These are phyloP conservation scores for Trametes gibbosa DNA, from an alignment of 768 basidiomycete species.

Conservation along the genomic window DNA sequence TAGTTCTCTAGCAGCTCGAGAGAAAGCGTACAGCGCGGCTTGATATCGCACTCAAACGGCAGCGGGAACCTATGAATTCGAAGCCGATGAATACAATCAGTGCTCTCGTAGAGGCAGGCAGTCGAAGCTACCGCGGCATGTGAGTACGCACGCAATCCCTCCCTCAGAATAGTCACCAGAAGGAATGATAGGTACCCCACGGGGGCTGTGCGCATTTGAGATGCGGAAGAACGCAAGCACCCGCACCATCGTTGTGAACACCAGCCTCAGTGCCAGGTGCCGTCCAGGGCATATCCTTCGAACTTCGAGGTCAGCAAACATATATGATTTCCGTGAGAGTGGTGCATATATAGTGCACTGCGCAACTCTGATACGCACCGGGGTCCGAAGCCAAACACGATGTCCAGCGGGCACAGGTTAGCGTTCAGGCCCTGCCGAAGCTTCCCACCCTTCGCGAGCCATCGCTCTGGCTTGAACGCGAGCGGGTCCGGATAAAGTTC, in stretches of 20 bases:
- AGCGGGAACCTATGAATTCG: neutral
- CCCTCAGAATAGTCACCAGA: neutral
- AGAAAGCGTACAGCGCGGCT: neutral
- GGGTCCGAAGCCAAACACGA: constrained; percentile 4
- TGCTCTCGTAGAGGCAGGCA: no score
- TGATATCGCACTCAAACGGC: neutral
- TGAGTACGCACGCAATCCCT: neutral
- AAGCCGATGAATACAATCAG: neutral
- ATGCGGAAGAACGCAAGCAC: constrained; percentile 17
- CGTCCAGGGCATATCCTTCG: constrained; percentile 16
- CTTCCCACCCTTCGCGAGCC: constrained; percentile 9
- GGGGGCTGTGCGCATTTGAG: neutral
- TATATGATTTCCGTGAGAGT: no score
- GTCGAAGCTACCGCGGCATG: neutral
- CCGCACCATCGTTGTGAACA: constrained; percentile 12
- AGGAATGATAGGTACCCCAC: constrained; percentile 3
- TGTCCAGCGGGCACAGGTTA: neutral
- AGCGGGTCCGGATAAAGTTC: constrained; percentile 31
- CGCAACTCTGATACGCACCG: neutral
- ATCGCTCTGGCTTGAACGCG: constrained; percentile 25
- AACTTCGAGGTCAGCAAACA: neutral
- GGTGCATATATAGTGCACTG: no score
- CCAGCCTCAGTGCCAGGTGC: neutral
- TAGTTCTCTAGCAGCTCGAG: neutral
- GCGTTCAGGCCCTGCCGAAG: neutral